A percentile compares a stretch with the other conserved stretches of the same genome.
phyloP scores from a whole-genome alignment of 306 rosid species.

The Corylus americana region DNA sequence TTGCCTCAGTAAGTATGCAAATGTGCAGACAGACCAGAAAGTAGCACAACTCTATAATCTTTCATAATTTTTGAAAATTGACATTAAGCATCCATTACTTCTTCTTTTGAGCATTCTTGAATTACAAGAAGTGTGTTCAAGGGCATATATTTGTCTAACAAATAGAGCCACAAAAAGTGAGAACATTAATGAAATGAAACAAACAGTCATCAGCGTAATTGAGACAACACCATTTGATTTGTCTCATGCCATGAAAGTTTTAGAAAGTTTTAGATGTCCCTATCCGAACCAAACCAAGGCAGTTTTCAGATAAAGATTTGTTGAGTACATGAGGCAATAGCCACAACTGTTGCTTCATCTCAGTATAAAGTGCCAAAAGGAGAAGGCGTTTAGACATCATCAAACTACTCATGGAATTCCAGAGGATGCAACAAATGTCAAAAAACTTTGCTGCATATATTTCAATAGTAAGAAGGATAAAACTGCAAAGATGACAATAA shows the following conservation, averaged over 20 bases:
- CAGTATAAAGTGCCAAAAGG: neutral
- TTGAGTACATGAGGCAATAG: neutral
- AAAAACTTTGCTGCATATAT: neutral
- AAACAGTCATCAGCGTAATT: too few species aligned
- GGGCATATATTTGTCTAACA: too few species aligned
- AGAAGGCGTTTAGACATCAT: neutral
- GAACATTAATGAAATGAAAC: too few species aligned
- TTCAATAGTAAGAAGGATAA: neutral
- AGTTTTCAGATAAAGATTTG: neutral
- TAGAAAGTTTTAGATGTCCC: neutral
- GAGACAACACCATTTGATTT: neutral
- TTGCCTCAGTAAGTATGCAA: neutral
- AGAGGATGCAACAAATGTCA: neutral
- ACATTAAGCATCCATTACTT: neutral
- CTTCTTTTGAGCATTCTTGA: too few species aligned
- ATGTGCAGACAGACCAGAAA: neutral
- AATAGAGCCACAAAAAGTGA: too few species aligned
- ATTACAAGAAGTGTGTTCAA: too few species aligned
- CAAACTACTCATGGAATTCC: neutral
- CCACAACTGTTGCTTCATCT: neutral
- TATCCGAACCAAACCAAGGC: neutral
- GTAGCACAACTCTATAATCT: neutral
- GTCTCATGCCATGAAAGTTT: neutral
- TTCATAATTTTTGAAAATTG: neutral
- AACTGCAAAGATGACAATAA: neutral